phyloP scores from a whole-genome alignment of 176 grass and related monocot genomes.

The Avena atlantica region DNA sequence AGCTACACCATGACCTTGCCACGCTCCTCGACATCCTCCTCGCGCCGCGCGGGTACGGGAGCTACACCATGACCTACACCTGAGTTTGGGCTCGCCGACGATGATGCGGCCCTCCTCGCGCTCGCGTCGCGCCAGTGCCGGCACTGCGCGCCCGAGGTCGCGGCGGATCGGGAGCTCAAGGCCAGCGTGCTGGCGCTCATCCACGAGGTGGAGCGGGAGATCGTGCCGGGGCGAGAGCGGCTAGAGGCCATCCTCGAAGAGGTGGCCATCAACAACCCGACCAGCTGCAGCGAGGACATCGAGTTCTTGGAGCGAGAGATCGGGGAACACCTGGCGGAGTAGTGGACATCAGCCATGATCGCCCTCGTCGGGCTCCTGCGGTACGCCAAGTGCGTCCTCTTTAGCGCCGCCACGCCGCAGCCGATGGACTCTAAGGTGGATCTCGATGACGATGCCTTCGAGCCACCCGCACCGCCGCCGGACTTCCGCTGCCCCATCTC shows the following conservation, averaged over 20 bases:
- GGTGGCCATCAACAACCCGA: constrained; percentile 71
- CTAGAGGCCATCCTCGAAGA: constrained; percentile 69
- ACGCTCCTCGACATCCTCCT: constrained; percentile 85
- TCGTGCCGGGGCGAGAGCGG: constrained; percentile 61
- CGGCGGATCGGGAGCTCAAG: constrained; percentile 49
- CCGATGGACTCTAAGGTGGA: constrained; percentile 49
- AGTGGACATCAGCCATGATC: constrained; percentile 78
- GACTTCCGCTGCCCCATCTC: constrained; percentile 95
- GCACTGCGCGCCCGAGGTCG: constrained; percentile 22
- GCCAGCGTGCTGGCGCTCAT: constrained; percentile 70
- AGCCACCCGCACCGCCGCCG: constrained; percentile 55
- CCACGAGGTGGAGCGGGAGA: constrained; percentile 70
- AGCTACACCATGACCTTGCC: constrained; percentile 80
- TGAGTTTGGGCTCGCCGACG: constrained; percentile 68
- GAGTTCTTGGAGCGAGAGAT: too few relatives aligned
- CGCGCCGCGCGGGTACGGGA: too few relatives aligned
- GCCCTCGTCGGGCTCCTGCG: constrained; percentile 81
- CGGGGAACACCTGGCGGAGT: constrained; percentile 68
- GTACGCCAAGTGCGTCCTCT: constrained; percentile 95
- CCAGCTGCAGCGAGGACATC: constrained; percentile 69
- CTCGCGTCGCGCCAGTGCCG: constrained; percentile 76
- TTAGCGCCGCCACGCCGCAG: constrained; percentile 74
- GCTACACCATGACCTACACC: too few relatives aligned
- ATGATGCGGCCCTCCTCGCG: constrained; percentile 60
- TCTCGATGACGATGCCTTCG: constrained; percentile 36